Base-by-base conservation (phyloP, 306 rosid species). In the Glycine latifolia region DNA sequence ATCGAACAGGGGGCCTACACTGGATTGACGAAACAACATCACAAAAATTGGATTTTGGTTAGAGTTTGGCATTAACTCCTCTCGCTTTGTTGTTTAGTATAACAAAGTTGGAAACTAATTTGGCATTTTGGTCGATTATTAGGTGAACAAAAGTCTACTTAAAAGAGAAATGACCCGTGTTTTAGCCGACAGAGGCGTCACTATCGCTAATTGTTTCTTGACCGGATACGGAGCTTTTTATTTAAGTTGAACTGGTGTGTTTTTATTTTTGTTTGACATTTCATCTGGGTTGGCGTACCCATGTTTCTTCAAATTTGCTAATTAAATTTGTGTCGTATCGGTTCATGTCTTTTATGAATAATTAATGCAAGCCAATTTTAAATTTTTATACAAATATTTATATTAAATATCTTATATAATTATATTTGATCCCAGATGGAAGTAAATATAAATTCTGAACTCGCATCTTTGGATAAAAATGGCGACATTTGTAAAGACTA, bases 221-320 rank as follows among this genome's bases (percentile, higher is more conserved):
- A 10, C 58, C 37, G 6, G 7, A 37, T 54, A 54, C 37, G 13
- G 16, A 9, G 10, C 13, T 33, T 3, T 7, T 9, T 4, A 8
- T n/a, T 67, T 7, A 67, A 8, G 52, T 48, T 11, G 20, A 20
- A 70, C 7, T 10, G 0, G 20, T 46, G 3, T 47, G 10, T 43
- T 37, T 73, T 33, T 6, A 73, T 54, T 56, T 66, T 66, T 66
- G 50, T 74, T 56, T 56, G 16, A 50, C 61, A 31, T 71, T 71
- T 50, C 17, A 70, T 26, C 15, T 26, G 11, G 11, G 0, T 48
- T 48, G 6, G 11, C 0, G 7, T 26, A 71, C 47, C n/a, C 62
- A 4, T 49, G 43, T 70, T 50, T 50, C 61, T 71, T 50, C 20
- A 13, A 52, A 12, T 5, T 5, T 52, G 17, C 58, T 52, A 2